Evolutionary conservation across 257 asterid species (phyloP), one percentile per base, ranked within the genome.

Genomic region (Cordia subcordata): DNA sequence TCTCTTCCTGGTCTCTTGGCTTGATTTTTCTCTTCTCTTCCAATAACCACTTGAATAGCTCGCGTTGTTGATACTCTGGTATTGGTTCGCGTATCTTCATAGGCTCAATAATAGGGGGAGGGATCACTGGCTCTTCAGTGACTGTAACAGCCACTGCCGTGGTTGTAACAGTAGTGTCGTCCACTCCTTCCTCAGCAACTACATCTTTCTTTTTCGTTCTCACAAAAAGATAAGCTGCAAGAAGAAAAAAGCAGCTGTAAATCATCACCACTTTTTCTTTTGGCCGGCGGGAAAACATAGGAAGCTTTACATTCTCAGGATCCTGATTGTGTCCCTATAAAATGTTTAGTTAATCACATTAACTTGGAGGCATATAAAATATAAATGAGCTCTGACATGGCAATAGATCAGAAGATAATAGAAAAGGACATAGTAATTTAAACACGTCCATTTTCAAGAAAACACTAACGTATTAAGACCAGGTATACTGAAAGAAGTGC

Each of bases 21-120:
- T 82, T 80, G 66, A 71, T 62, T 69, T 78, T 88, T 68, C 98
- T 84, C 85, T 79, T 85, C 81, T 91, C 95, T 66, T 85, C 95
- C 55, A 91, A 69, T 38, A 91, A 67, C 98, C 96, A 91, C 72
- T 79, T 84, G 72, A 80, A 78, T 60, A 91, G 66, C 61, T 88
- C 95, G 4, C 82, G 83, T 64, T 85, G 96, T 70, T 81, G 87
- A 54, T 75, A 82, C 73, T 73, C 86, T 0, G 92, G 90, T 63
- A 88, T 74, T 16, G 87, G 94, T 42, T 80, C 72, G 14, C 74
- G 84, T 40, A 64, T 65, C 63, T 68, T 75, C 56, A 75, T 61
- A 63, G 80, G 76, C 68, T 58, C 74, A 19, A 53, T 11, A 4
- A 72, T 35, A 18, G 81, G 73, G 13, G 61, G 37, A 16, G 49